These are phyloP conservation scores for Oenanthe javanica DNA, from an alignment of 140 eudicot species.

Conservation along the genomic window DNA sequence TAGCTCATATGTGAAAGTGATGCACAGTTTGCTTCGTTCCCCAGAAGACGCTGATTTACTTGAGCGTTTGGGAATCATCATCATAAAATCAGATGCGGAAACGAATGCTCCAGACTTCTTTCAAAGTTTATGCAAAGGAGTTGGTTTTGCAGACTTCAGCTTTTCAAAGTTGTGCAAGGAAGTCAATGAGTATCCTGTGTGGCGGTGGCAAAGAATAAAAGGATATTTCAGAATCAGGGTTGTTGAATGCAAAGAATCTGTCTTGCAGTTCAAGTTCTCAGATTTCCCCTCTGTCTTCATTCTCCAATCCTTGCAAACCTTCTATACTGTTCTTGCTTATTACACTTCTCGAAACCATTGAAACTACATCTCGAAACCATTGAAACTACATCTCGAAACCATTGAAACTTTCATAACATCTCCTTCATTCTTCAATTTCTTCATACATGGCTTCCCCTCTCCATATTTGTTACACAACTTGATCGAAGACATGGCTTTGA, in stretches of 20 bases:
- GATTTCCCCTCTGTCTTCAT: too few species aligned
- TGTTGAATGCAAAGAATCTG: too few species aligned
- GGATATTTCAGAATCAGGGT: neutral
- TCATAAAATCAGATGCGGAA: neutral
- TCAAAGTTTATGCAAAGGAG: neutral
- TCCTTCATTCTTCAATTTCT: too few species aligned
- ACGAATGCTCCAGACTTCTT: neutral
- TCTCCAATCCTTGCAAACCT: too few species aligned
- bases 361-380: too few species aligned
- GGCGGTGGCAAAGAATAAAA: neutral
- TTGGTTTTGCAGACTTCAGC: neutral
- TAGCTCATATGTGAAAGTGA: neutral
- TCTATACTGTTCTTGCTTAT: too few species aligned
- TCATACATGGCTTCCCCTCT: too few species aligned
- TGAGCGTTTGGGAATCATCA: neutral
- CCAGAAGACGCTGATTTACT: neutral
- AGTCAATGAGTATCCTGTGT: neutral
- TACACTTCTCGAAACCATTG: too few species aligned
- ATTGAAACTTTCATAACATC: too few species aligned
- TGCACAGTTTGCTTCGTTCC: neutral
- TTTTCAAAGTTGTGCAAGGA: neutral
- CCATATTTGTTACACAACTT: too few species aligned
- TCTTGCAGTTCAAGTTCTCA: neutral
- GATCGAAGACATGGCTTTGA: too few species aligned
- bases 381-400: too few species aligned